Evolutionary conservation across 805 yeast species (phyloP).

Genomic region (Ogataea pilisensis): DNA sequence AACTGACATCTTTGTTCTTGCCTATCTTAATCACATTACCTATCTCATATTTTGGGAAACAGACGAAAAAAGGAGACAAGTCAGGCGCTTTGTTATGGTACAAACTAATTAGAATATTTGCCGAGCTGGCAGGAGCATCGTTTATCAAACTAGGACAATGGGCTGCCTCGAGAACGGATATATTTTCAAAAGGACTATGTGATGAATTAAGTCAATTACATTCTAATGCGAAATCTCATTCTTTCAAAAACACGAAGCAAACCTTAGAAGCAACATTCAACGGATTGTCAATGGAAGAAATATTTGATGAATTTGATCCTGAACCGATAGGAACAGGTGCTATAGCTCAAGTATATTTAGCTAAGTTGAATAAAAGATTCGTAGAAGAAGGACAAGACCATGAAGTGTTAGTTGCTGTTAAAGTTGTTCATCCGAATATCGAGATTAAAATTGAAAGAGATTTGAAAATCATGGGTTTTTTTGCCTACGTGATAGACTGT

Average conservation of each 20-base stretch:
- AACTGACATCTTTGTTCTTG: constrained; percentile 59
- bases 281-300: constrained; percentile 54
- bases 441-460: constrained; percentile 72
- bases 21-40: constrained; percentile 73
- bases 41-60: constrained; percentile 49
- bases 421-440: constrained; percentile 88
- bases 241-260: constrained; percentile 53
- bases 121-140: constrained; percentile 90
- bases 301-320: constrained; percentile 73
- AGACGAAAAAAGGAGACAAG: constrained; percentile 38
- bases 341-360: constrained; percentile 91
- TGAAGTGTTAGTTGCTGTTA: constrained; percentile 73
- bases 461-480: constrained; percentile 73
- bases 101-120: constrained; percentile 51
- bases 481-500: constrained; percentile 64
- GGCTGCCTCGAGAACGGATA: constrained; percentile 97
- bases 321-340: constrained; percentile 96
- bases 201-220: constrained; percentile 73
- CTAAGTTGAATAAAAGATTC: constrained; percentile 50
- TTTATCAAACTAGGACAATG: constrained; percentile 93
- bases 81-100: constrained; percentile 74
- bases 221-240: constrained; percentile 77
- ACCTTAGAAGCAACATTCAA: constrained; percentile 58
- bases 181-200: constrained; percentile 78
- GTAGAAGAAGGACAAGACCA: constrained; percentile 28